phyloP scores from a whole-genome alignment of 306 rosid genomes.

The Sicyos edulis region DNA sequence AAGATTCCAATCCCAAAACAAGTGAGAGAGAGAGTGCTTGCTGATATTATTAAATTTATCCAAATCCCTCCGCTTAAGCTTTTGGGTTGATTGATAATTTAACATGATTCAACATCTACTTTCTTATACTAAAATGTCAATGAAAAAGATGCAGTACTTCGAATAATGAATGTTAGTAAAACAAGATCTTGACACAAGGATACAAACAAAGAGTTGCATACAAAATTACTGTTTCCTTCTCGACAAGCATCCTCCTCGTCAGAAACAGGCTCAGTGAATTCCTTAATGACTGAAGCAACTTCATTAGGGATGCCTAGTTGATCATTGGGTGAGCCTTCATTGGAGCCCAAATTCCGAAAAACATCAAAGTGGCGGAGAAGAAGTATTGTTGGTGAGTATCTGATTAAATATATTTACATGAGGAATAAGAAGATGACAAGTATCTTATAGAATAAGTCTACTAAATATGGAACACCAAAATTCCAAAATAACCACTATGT shows the following conservation, averaged over 20 bases:
- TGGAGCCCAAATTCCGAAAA: slow-evolving; percentile 55
- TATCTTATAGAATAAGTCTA: background rate
- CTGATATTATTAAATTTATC: too few relatives aligned
- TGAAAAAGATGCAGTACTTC: background rate
- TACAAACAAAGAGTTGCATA: slow-evolving; percentile 32
- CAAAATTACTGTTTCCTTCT: slow-evolving; percentile 46
- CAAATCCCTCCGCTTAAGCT: too few relatives aligned
- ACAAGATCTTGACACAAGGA: background rate
- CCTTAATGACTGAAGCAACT: slow-evolving; percentile 76
- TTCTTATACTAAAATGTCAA: background rate
- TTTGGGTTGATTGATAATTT: too few relatives aligned
- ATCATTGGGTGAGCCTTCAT: slow-evolving; percentile 55
- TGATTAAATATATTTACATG: slow-evolving; percentile 35
- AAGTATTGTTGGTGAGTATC: slow-evolving; percentile 81
- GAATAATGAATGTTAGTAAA: background rate
- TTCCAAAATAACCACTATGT: background rate
- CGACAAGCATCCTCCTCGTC: slow-evolving; percentile 43
- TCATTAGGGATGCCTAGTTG: slow-evolving; percentile 64
- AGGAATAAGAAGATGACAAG: slow-evolving; percentile 18
- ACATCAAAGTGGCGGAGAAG: slow-evolving; percentile 91
- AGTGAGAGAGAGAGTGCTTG: too few relatives aligned
- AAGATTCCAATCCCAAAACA: too few relatives aligned
- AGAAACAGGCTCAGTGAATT: slow-evolving; percentile 61
- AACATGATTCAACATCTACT: background rate
- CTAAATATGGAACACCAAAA: background rate